Percentiles rank a stretch among this genome's conserved stretches.
phyloP scores from a whole-genome alignment of 441 rosid species.

The Gossypium laxum region DNA sequence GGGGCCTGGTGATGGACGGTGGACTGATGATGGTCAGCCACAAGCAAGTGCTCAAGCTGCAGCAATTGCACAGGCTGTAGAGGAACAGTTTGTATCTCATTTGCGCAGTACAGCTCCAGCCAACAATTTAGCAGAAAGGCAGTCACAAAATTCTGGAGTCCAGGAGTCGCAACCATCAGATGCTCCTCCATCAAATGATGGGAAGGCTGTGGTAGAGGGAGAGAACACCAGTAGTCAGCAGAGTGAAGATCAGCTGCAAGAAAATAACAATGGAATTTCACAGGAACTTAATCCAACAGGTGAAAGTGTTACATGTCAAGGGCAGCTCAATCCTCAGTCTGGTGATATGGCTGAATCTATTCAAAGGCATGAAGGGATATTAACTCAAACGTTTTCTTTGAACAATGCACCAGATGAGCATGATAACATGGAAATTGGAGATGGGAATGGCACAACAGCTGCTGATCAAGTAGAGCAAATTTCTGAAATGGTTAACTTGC shows the following conservation, averaged over 20 bases:
- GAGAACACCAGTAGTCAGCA: conserved; percentile 41
- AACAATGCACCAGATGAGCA: conserved; percentile 42
- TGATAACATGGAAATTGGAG: conserved; percentile 74
- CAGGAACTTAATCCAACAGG: conserved; percentile 29
- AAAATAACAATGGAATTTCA: conserved; percentile 27
- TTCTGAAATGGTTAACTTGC: conserved; percentile 33
- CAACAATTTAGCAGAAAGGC: conserved; percentile 46
- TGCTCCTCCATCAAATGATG: conserved; percentile 38
- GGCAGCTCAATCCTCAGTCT: conserved; percentile 27
- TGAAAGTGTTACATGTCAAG: conserved; percentile 32
- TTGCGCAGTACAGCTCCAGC: conserved; percentile 44
- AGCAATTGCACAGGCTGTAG: conserved; percentile 78
- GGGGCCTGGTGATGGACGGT: conserved; percentile 77
- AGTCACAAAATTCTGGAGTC: conserved; percentile 45
- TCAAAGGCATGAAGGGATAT: conserved; percentile 37
- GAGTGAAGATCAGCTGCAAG: conserved; percentile 44
- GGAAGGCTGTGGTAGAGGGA: conserved; percentile 35
- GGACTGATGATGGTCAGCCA: conserved; percentile 96
- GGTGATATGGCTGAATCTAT: conserved; percentile 27
- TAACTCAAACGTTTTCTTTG: conserved; percentile 45
- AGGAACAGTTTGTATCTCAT: conserved; percentile 71
- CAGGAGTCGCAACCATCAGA: conserved; percentile 51
- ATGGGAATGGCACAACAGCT: conserved; percentile 38
- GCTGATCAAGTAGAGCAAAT: conserved; percentile 34
- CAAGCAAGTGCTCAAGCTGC: conserved; percentile 77